Evolutionary conservation across 371 early-diverging fungal species (phyloP).

Genomic region (Basidiobolus meristosporus): DNA sequence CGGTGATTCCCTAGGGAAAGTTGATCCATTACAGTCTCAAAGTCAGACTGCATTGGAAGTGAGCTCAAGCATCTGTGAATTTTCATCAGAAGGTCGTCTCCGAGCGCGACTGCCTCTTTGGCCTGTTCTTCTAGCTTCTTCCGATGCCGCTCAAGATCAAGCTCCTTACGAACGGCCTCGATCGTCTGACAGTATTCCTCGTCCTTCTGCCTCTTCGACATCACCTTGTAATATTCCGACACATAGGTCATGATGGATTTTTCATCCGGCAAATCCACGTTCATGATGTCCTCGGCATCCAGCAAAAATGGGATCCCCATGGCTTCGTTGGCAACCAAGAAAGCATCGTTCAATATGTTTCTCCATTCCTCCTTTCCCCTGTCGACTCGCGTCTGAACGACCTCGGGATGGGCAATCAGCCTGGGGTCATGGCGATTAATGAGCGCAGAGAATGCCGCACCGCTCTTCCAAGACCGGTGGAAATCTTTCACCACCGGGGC

Average conservation of each 20-base stretch:
- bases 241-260: constrained; percentile 34
- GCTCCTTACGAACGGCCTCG: too few species aligned
- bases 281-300: constrained; percentile 26
- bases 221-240: constrained; percentile 20
- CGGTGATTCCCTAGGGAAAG: too few species aligned
- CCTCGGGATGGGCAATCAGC: constrained; percentile 21
- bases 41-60: too few species aligned
- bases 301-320: constrained; percentile 23
- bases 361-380: constrained; percentile 11
- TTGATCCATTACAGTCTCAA: too few species aligned
- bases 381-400: constrained; percentile 11
- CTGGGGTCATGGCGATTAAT: constrained; percentile 37
- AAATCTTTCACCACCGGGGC: constrained; percentile 33
- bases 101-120: too few species aligned
- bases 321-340: constrained; percentile 19
- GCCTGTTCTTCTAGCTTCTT: too few species aligned
- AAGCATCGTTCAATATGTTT: constrained; percentile 16
- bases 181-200: constrained; percentile 2
- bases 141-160: too few species aligned
- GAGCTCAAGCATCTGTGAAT: too few species aligned
- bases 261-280: constrained; percentile 27
- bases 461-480: constrained; percentile 40
- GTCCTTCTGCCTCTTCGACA: constrained; percentile 11
- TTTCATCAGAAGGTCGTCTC: too few species aligned
- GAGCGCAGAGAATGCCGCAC: constrained; percentile 34